Evolutionary conservation across 495 filamentous ascomycete species (phyloP).

Genomic region (Aspergillus baeticus): DNA sequence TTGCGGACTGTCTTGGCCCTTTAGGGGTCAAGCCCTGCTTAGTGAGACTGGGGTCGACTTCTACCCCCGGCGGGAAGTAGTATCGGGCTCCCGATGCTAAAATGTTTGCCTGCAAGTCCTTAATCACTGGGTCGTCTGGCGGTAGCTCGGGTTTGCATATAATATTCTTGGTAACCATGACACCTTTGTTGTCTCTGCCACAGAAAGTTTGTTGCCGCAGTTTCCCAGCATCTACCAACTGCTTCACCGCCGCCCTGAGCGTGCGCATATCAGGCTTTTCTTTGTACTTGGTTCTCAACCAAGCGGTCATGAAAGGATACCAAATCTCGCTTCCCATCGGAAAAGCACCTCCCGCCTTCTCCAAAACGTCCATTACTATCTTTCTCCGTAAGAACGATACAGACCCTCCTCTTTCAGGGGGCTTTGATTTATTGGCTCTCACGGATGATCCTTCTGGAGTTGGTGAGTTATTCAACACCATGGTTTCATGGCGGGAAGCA

Average conservation of each 20-base stretch:
- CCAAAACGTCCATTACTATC: slow-evolving; percentile 68
- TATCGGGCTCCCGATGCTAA: slow-evolving; percentile 32
- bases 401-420: slow-evolving; percentile 39
- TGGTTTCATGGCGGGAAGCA: not conserved
- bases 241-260: slow-evolving; percentile 55
- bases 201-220: slow-evolving; percentile 62
- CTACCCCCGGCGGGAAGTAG: slow-evolving; percentile 35
- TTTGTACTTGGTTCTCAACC: slow-evolving; percentile 50
- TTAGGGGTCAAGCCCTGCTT: slow-evolving; percentile 18
- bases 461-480: not conserved
- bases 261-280: slow-evolving; percentile 52
- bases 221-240: slow-evolving; percentile 56
- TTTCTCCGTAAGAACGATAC: slow-evolving; percentile 51
- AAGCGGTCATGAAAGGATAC: slow-evolving; percentile 63
- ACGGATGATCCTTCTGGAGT: not conserved
- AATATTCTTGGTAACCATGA: slow-evolving; percentile 55
- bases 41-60: slow-evolving; percentile 29
- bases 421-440: slow-evolving; percentile 3
- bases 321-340: slow-evolving; percentile 72
- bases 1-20: slow-evolving; percentile 4
- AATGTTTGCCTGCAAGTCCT: slow-evolving; percentile 52
- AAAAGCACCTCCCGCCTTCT: slow-evolving; percentile 69
- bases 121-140: slow-evolving; percentile 50
- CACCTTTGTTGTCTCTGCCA: slow-evolving; percentile 53
- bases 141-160: slow-evolving; percentile 47